A percentile compares a stretch with the other conserved stretches of the same genome.
Evolutionary conservation across 257 asterid species (phyloP).

Genomic region (Capsicum pubescens): DNA sequence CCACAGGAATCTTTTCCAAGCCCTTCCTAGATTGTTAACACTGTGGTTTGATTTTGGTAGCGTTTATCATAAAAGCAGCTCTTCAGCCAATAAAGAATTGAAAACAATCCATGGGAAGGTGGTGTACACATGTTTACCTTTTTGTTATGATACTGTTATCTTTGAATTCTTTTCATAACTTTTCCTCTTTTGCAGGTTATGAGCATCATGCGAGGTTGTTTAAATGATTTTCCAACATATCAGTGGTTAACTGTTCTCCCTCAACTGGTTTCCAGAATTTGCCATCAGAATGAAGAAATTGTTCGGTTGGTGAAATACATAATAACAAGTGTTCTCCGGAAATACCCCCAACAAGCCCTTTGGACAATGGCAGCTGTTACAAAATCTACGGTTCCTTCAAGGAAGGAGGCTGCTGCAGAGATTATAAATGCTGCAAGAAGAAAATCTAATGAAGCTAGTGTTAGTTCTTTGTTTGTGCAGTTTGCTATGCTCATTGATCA

Average conservation of each 20-base stretch:
- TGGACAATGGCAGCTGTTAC: constrained; percentile 99
- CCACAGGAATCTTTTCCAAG: constrained; percentile 93
- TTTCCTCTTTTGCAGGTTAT: constrained; percentile 52
- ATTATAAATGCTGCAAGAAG: constrained; percentile 88
- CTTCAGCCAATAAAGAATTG: constrained; percentile 68
- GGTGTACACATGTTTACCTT: constrained; percentile 25
- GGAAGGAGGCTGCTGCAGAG: constrained; percentile 97
- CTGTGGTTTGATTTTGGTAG: constrained; percentile 96
- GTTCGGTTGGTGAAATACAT: constrained; percentile 82
- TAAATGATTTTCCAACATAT: constrained; percentile 88
- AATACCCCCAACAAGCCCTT: constrained; percentile 95
- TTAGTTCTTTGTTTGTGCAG: constrained; percentile 74
- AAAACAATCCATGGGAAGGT: constrained; percentile 73
- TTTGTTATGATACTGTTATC: constrained; percentile 11
- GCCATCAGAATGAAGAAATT: constrained; percentile 95
- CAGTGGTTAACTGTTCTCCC: constrained; percentile 98
- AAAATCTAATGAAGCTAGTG: constrained; percentile 67
- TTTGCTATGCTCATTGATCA: constrained; percentile 92
- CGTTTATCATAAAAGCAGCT: constrained; percentile 58
- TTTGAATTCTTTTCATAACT: constrained; percentile 33
- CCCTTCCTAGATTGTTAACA: constrained; percentile 93
- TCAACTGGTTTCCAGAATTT: constrained; percentile 94
- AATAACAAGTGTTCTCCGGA: constrained; percentile 82
- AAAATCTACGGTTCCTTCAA: constrained; percentile 86
- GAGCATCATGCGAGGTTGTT: constrained; percentile 92